These are phyloP conservation scores for Eimeria falciformis DNA, from an alignment of 169 alveolate genomes.

Conservation along the genomic window DNA sequence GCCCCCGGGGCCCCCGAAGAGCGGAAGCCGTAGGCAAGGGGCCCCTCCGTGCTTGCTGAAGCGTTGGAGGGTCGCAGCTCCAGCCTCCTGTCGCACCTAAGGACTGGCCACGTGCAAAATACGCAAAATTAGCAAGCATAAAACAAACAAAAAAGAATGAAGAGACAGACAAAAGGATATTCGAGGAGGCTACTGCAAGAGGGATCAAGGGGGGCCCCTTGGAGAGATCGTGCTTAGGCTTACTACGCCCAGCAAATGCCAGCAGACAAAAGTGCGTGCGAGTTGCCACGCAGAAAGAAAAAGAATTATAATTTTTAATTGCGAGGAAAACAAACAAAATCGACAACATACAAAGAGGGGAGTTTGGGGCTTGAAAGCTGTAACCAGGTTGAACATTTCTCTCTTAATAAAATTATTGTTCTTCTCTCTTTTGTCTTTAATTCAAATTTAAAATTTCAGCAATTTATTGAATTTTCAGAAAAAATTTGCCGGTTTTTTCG, in stretches of 20 bases:
- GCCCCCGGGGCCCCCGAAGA: conserved; percentile 55
- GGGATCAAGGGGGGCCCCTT: too few species aligned
- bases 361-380: too few species aligned
- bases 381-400: background rate
- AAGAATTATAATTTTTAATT: too few species aligned
- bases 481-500: too few species aligned
- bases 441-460: background rate
- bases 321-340: too few species aligned
- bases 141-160: background rate
- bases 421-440: background rate
- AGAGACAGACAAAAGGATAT: background rate
- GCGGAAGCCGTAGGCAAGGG: background rate
- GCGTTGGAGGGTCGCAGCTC: background rate
- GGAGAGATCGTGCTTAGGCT: too few species aligned
- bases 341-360: too few species aligned
- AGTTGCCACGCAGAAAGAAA: too few species aligned
- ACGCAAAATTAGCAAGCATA: background rate
- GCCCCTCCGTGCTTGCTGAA: background rate
- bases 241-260: too few species aligned
- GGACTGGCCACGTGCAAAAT: background rate
- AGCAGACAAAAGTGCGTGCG: too few species aligned
- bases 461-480: too few species aligned
- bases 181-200: too few species aligned
- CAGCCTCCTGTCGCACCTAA: background rate
- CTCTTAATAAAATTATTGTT: background rate